Evolutionary conservation across 495 filamentous ascomycete species (phyloP), one percentile per base, ranked within the genome.

Genomic region (Immersiella caudata): DNA sequence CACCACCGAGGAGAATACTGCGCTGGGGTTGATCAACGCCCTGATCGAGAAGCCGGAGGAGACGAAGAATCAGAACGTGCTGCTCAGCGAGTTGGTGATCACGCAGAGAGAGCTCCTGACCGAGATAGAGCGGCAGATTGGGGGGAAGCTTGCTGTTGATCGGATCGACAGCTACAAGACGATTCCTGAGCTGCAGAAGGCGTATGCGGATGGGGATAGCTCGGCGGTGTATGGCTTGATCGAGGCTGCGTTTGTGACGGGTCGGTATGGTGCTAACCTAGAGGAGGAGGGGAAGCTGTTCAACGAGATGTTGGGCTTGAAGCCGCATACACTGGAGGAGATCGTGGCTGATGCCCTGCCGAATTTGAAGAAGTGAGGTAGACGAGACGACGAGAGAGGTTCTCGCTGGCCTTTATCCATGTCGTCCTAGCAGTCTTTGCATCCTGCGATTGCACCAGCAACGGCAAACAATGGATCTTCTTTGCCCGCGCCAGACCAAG

Each of bases 61-160:
- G 33, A 84, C 81, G 40, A 77, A 74, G 67, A 84, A 83, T 60
- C 72, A 67, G 18, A 66, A 68, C 25, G 70, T 83, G 8, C 79
- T 76, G 67, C 66, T 82, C 14, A 67, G 78, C n/a, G 75, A 82
- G 52, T 76, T 77, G 22, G 68, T 72, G 0, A 73, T 78, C 18
- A 78, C 78, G 2, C 80, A 81, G 75, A 79, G 78, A 25, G 66
- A 82, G 64, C 68, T 83, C 7, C 54, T 82, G 12, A 67, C 66
- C 6, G 70, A 78, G 49, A 73, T 76, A 2, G 80, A 80, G 68
- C 68, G 58, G 29, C 49, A 75, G 22, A 69, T 70, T 24, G 78
- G 75, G 1, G 67, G 74, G 62, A 75, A 76, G 58, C 73, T 74
- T 60, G 60, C 54, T 60, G 73, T 68, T 14, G 71, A 73, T 27